Percentiles rank a stretch among this genome's conserved stretches.
Evolutionary conservation across 306 rosid genomes (phyloP).

Genomic region (Prunus kanzakura): DNA sequence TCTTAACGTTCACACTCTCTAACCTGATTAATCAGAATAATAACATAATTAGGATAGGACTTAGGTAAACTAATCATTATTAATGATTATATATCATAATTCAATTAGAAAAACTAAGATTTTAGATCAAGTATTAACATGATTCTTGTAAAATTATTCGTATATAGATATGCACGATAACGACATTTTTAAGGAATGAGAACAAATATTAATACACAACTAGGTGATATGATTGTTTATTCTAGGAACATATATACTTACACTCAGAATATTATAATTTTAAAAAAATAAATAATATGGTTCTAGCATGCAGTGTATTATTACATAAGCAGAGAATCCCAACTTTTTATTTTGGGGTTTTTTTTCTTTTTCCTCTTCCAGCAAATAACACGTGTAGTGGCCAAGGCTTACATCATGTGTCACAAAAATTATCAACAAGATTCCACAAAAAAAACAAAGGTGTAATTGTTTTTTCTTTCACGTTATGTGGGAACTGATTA

Average conservation of each 20-base stretch:
- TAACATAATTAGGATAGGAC: background rate
- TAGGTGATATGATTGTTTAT: background rate
- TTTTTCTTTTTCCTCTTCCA: background rate
- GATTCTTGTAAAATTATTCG: background rate
- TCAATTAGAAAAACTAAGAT: background rate
- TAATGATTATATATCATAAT: background rate
- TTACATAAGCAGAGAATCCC: background rate
- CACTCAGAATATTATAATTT: background rate
- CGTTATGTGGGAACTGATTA: background rate
- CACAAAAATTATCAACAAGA: background rate
- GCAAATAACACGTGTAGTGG: background rate
- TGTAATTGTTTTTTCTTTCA: background rate
- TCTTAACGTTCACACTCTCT: constrained; percentile 66
- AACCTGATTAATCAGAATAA: constrained; percentile 42
- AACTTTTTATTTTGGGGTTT: background rate
- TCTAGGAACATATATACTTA: background rate
- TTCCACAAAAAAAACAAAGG: background rate
- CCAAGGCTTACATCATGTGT: background rate
- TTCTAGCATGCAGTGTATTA: background rate
- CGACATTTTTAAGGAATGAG: background rate
- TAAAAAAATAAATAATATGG: too few relatives aligned
- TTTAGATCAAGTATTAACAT: background rate
- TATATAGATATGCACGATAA: background rate
- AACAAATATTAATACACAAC: background rate
- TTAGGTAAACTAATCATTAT: background rate